These are phyloP conservation scores for Dendrobium chrysotoxum DNA, from an alignment of 106 monocot genomes.

Conservation along the genomic window DNA sequence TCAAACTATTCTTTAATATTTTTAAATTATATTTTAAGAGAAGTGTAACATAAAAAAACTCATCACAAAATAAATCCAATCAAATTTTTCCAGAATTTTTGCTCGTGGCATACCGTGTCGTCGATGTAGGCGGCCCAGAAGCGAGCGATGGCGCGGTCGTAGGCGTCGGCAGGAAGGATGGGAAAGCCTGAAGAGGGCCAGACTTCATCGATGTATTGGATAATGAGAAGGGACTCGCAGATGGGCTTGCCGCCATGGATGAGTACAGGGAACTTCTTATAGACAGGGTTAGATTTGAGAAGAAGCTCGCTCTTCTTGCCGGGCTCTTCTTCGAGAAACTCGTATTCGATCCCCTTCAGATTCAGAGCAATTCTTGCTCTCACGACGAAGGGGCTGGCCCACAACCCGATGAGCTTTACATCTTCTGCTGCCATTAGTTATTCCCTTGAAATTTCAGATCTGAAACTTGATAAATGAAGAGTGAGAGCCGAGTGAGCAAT, in stretches of 20 bases:
- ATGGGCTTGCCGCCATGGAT: constrained; percentile 10
- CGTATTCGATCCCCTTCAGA: constrained; percentile 11
- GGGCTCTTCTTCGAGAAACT: constrained; percentile 4
- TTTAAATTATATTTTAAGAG: too few species aligned
- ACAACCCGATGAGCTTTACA: constrained; percentile 12
- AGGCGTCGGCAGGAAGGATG: constrained; percentile 11
- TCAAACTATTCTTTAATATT: too few species aligned
- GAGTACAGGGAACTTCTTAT: constrained; percentile 17
- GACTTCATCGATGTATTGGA: constrained; percentile 12
- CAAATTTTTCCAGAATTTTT: too few species aligned
- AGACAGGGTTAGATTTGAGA: constrained; percentile 8
- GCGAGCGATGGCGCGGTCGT: constrained; percentile 6
- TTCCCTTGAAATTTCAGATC: too few species aligned
- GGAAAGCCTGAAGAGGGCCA: neutral
- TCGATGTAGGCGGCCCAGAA: constrained; percentile 17
- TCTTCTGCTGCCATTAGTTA: constrained; percentile 3
- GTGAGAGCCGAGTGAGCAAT: too few species aligned
- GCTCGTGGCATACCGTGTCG: constrained; percentile 6
- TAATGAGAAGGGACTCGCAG: constrained; percentile 12
- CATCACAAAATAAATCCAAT: too few species aligned
- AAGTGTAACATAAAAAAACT: too few species aligned
- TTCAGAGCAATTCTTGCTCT: neutral
- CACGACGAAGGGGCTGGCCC: constrained; percentile 8
- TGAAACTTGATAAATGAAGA: too few species aligned
- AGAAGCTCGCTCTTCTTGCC: constrained; percentile 9